Base-by-base conservation (phyloP, 2,329 filamentous ascomycete genomes). In the Fonsecaea pedrosoi region DNA sequence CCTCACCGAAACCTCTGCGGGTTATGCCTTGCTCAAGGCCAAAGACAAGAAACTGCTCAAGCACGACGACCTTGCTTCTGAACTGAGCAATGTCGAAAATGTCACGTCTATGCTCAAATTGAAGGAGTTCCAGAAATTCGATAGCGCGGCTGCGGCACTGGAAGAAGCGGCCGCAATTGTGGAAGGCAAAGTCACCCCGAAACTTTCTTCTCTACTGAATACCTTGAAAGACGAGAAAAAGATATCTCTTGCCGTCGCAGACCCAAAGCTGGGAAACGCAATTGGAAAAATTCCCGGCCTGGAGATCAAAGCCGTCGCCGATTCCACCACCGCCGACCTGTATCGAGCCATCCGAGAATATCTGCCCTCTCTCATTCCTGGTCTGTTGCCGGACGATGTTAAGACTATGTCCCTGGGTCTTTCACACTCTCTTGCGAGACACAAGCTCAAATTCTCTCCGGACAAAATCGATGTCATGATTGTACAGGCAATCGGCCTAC, bases 391-490 rank as follows among this genome's bases (percentile, higher is more conserved):
- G 60, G 87, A 92, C 76, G 94, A 95, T 77, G 88, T 98, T 77
- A 90, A 92, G 77, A 95, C 93, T 75, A 98, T 98, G 91, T 90
- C 92, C 30, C 87, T 99, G 67, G 95, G 95, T 88, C 89, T 99
- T 59, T 96, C 94, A 40, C 95, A 99, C 83, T 97, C 94, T 64
- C 89, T 99, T 76, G 96, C 94, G 56, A 90, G 94, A 71, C 94
- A 99, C 84, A 98, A 97, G 86, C 89, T 99, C 77, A 97, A 97
- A 85, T 99, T 99, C 83, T 97, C 92, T 8, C 91, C 94, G 65
- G 94, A 99, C 78, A 99, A 99, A 86, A 94, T 99, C 73, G 95
- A 99, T 78, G 95, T 95, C 60, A 99, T 99, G 95, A 97, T 99
- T 77, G 94, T 99, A 66, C 95, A 99, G 82, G 94, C 94, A 65